These are phyloP conservation scores for Coemansia sp. DNA, from an alignment of 192 early-diverging fungal genomes.

Conservation along the genomic window DNA sequence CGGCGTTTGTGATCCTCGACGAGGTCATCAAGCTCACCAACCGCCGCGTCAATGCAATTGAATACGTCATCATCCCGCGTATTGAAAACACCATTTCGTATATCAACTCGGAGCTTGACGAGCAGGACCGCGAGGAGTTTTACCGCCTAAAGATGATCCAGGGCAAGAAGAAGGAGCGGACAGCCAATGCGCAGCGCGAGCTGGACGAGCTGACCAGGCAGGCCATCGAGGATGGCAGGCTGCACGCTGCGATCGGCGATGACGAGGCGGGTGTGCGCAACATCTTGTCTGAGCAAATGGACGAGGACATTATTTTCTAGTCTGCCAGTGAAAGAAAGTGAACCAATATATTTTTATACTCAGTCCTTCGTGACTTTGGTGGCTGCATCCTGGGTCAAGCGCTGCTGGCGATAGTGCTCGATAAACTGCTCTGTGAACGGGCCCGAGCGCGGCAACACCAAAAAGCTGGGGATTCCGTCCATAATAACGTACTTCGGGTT, in stretches of 20 bases:
- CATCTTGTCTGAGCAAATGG: constrained; percentile 50
- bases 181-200: constrained; percentile 45
- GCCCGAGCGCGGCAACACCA: constrained; percentile 72
- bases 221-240: constrained; percentile 6
- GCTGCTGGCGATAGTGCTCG: constrained; percentile 58
- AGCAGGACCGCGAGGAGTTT: constrained; percentile 99
- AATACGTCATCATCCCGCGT: constrained; percentile 98
- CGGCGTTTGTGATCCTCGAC: constrained; percentile 98
- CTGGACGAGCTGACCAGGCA: constrained; percentile 21
- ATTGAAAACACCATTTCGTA: constrained; percentile 98
- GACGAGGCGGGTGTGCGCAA: constrained; percentile 14
- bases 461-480: constrained; percentile 83
- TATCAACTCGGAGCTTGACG: constrained; percentile 95
- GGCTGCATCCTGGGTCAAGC: too few species aligned
- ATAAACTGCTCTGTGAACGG: constrained; percentile 66
- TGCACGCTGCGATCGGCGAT: not conserved
- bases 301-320: constrained; percentile 63
- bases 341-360: too few species aligned
- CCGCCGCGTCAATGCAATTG: constrained; percentile 98
- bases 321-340: too few species aligned
- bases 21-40: constrained; percentile 99
- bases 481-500: constrained; percentile 69
- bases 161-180: constrained; percentile 93
- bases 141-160: constrained; percentile 98
- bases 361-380: too few species aligned